phyloP scores from a whole-genome alignment of 495 filamentous ascomycete species.

The Penicillium fimorum region DNA sequence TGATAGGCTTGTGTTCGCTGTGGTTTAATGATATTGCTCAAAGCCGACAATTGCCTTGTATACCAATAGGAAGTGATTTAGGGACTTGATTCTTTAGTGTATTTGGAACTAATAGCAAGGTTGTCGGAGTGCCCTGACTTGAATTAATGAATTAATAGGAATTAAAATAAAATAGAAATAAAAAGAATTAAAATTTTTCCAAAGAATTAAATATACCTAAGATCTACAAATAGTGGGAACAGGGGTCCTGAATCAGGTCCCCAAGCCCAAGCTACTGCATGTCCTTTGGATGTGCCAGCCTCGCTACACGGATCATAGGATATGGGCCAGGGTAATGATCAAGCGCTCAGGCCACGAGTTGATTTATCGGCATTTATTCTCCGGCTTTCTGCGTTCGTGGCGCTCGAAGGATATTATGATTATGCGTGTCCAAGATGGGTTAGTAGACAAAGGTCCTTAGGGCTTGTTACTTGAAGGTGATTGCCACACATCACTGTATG shows the following conservation, averaged over 20 bases:
- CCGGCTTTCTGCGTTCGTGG: background rate
- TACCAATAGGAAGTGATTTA: background rate
- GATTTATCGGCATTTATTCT: background rate
- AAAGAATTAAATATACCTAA: background rate
- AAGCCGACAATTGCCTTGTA: background rate
- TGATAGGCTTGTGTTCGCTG: background rate
- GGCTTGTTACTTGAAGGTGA: background rate
- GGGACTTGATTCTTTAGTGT: background rate
- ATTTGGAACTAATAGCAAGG: background rate
- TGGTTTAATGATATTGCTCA: background rate
- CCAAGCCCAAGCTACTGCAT: constrained; percentile 14
- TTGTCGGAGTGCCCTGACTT: constrained; percentile 6
- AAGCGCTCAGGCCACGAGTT: background rate
- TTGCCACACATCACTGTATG: background rate
- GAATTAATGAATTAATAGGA: background rate
- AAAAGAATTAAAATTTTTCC: background rate
- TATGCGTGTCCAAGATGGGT: background rate
- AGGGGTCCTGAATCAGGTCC: constrained; percentile 19
- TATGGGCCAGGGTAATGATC: background rate
- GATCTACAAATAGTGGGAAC: constrained; percentile 22
- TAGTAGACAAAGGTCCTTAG: background rate
- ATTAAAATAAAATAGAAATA: background rate
- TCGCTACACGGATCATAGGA: background rate
- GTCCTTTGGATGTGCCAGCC: constrained; percentile 14
- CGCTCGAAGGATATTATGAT: background rate